Percentiles rank a stretch among this genome's conserved stretches.
Conservation (phyloP, 78 protist genomes). For the Dictyostelium firmibasis region DNA sequence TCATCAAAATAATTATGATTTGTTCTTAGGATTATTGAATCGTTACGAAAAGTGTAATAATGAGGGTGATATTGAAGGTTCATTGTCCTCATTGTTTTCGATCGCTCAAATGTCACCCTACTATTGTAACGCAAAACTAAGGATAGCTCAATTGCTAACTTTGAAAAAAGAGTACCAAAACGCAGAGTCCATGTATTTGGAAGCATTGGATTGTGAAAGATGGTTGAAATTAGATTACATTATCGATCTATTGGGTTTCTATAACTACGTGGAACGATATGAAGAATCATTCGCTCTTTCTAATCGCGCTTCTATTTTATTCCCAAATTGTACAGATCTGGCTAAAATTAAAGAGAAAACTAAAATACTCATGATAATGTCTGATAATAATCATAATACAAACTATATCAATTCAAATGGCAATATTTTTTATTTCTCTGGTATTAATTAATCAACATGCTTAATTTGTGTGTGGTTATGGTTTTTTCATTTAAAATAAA, state of each 20-base stretch:
- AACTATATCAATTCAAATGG: neutral
- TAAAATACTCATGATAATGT: neutral
- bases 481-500: too few species aligned
- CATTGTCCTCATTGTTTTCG: neutral
- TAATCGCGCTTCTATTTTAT: neutral
- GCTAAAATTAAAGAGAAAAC: neutral
- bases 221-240: slow-evolving; percentile 46
- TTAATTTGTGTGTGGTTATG: too few species aligned
- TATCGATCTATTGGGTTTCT: slow-evolving; percentile 7
- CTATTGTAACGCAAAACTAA: slow-evolving; percentile 17
- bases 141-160: slow-evolving; percentile 19
- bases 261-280: slow-evolving; percentile 5
- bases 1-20: neutral
- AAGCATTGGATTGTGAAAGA: slow-evolving; percentile 51
- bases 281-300: slow-evolving; percentile 13
- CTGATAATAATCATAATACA: neutral
- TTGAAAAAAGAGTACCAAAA: neutral
- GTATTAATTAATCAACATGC: neutral
- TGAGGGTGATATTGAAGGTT: neutral
- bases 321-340: neutral
- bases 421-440: neutral
- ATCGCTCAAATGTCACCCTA: slow-evolving; percentile 6
- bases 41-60: slow-evolving; percentile 19
- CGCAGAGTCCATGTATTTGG: slow-evolving; percentile 15
- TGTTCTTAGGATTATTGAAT: neutral